phyloP scores from a whole-genome alignment of 345 rosid species.

The Brassica incana region DNA sequence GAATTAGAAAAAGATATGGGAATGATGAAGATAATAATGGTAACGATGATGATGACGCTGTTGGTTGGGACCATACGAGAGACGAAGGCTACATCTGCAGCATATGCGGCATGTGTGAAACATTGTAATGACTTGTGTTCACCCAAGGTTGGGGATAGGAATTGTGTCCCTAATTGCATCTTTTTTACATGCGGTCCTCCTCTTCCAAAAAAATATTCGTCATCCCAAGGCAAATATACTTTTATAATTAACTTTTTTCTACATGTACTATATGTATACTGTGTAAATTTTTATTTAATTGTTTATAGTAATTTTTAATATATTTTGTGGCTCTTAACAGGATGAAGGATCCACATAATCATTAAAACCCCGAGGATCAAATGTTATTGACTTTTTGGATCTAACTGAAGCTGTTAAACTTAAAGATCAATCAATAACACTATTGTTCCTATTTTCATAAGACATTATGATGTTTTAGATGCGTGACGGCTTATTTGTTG shows the following conservation, averaged over 20 bases:
- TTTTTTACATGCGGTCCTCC: slow-evolving; percentile 30
- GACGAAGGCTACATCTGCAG: not conserved
- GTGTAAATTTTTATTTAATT: not conserved
- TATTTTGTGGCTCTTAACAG: slow-evolving; percentile 4
- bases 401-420: not conserved
- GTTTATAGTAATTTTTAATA: not conserved
- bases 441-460: not conserved
- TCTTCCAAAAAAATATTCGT: not conserved
- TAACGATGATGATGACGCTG: slow-evolving; percentile 18
- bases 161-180: slow-evolving; percentile 13
- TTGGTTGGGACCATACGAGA: slow-evolving; percentile 13
- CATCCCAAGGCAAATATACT: slow-evolving; percentile 5
- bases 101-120: not conserved
- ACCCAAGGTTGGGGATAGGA: not conserved
- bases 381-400: not conserved
- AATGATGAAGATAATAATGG: slow-evolving; percentile 7
- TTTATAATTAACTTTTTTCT: not conserved
- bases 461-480: not conserved
- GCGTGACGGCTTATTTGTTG: not conserved
- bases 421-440: not conserved
- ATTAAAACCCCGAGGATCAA: not conserved
- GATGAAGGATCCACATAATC: slow-evolving; percentile 13
- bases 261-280: not conserved
- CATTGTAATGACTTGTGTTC: not conserved
- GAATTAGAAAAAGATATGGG: not conserved